Evolutionary conservation across 305 asterid species (phyloP).

Genomic region (Fraxinus ornus): DNA sequence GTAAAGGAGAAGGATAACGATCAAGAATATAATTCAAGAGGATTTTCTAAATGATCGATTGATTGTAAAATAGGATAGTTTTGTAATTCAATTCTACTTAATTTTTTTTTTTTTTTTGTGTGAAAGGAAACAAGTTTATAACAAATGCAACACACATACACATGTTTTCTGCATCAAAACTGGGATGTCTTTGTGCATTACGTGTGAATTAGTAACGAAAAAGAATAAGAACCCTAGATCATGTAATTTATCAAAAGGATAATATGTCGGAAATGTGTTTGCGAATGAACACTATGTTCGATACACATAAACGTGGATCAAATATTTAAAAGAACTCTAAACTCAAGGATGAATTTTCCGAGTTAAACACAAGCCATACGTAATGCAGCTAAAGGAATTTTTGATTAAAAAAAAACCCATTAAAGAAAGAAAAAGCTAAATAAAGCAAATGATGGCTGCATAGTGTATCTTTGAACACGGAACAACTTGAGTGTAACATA

Average conservation of each 20-base stretch:
- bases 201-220: not conserved
- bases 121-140: not conserved
- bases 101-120: not conserved
- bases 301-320: not conserved
- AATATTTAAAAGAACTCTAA: not conserved
- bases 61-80: not conserved
- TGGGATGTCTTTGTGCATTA: not conserved
- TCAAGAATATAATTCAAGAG: not conserved
- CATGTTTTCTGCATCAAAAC: not conserved
- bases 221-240: not conserved
- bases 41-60: not conserved
- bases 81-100: not conserved
- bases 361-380: not conserved
- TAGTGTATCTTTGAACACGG: no score
- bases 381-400: not conserved
- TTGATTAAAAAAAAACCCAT: not conserved
- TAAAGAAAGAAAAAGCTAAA: not conserved
- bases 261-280: not conserved
- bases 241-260: not conserved
- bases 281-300: not conserved
- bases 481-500: no score
- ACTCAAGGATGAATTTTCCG: not conserved
- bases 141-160: not conserved
- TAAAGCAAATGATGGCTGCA: no score
- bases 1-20: constrained; percentile 37